Evolutionary conservation across 495 filamentous ascomycete genomes (phyloP), one percentile per base, ranked within the genome.

Genomic region (Aspergillus biplanus): DNA sequence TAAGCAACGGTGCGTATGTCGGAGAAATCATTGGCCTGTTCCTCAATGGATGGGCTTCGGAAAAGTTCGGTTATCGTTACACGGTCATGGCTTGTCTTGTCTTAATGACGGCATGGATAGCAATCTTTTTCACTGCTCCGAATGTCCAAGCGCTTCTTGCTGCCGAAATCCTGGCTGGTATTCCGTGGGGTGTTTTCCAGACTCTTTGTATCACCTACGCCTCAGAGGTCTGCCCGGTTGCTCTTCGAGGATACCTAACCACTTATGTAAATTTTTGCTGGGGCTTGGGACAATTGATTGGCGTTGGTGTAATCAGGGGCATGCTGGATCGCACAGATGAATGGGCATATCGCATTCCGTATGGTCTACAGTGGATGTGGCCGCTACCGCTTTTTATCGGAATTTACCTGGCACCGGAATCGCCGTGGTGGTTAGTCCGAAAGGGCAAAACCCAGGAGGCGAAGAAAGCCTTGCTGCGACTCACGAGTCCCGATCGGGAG

Each of bases 351-450:
- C 80, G 86, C 12, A 86, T 88, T 61, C 87, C 88, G 0, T 92
- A 91, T 64, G 86, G 86, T 4, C 70, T 92, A 7, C 91, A 95
- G 74, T 95, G 91, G 91, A 89, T 95, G 83, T 95, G 90, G 89
- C 90, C 91, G 0, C 69, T 89, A 5, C 90, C 90, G 4, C 80
- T 95, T 6, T 84, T 90, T 58, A 79, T 92, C 62, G 89, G 87
- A 31, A 87, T 92, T 60, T 80, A 77, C 54, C 83, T 91, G 27
- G 89, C 89, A 0, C 91, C 91, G 4, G 91, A 95, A 72, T 87
- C 83, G 1, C 91, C 91, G 0, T 93, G 89, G 90, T 93, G 91
- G 90, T 82, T 92, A 18, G 89, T 93, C 53, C 85, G 90, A 8
- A 88, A 84, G 67, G 90, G 88, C 6, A 83, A 81, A 34, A 79